Conservation (phyloP, 2,329 filamentous ascomycete species). For the Fonsecaea nubica region DNA sequence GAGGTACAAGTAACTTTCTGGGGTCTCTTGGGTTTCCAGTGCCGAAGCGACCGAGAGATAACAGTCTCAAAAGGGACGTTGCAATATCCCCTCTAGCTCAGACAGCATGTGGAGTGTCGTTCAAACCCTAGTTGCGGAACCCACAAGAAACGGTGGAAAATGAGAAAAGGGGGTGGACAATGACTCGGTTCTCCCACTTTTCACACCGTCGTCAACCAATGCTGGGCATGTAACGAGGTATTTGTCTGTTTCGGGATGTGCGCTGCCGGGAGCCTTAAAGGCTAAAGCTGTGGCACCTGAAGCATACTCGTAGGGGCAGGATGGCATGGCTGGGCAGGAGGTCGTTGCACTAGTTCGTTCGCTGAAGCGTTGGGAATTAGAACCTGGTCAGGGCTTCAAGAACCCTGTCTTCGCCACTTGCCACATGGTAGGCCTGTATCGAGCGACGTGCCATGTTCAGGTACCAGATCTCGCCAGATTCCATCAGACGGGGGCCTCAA, state of each 20-base stretch:
- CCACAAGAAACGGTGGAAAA: conserved; percentile 5
- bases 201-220: background rate
- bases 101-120: conserved; percentile 6
- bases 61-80: conserved; percentile 2
- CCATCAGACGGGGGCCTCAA: background rate
- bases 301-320: background rate
- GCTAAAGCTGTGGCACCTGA: background rate
- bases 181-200: background rate
- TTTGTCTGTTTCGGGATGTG: background rate
- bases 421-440: background rate
- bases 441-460: background rate
- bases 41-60: background rate
- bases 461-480: background rate
- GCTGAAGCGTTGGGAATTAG: background rate
- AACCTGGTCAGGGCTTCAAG: background rate
- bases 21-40: background rate
- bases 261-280: background rate
- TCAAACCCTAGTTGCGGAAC: background rate
- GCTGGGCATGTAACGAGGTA: background rate
- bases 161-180: conserved; percentile 16
- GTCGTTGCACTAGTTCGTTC: background rate
- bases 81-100: conserved; percentile 5
- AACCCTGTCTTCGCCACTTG: background rate
- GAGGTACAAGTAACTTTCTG: background rate
- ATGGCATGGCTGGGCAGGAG: background rate